Evolutionary conservation across 2,329 filamentous ascomycete species (phyloP).

Genomic region (Verticillium zaregamsianum): DNA sequence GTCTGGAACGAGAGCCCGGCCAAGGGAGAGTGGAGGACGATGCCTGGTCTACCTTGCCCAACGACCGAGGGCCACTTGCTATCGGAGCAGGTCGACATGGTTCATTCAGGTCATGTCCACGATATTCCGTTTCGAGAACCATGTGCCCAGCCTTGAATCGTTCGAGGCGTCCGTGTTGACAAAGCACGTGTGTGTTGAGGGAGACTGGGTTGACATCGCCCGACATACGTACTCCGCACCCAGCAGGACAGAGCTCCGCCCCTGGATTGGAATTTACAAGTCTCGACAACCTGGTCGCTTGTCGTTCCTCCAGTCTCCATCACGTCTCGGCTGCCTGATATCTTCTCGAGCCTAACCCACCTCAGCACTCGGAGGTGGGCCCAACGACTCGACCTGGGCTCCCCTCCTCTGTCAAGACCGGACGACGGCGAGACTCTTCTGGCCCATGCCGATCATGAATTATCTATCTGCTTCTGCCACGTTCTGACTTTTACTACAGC

Average conservation of each 20-base stretch:
- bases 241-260: neutral
- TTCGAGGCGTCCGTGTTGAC: neutral
- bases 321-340: neutral
- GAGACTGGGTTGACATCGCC: neutral
- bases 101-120: too few relatives aligned
- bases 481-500: neutral
- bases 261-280: neutral
- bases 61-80: neutral
- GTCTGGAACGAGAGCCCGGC: neutral
- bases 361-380: neutral
- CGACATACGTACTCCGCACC: neutral
- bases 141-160: neutral
- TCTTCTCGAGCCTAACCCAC: neutral
- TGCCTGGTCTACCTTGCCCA: too few relatives aligned
- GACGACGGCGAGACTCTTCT: neutral
- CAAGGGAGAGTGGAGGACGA: neutral
- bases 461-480: neutral
- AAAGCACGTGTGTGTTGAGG: neutral
- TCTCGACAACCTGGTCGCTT: neutral
- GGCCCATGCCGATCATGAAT: neutral
- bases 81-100: too few relatives aligned
- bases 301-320: neutral
- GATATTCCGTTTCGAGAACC: too few relatives aligned
- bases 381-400: neutral
- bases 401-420: neutral